Base-by-base conservation (phyloP, 306 rosid genomes). In the Rubus parviflorus region DNA sequence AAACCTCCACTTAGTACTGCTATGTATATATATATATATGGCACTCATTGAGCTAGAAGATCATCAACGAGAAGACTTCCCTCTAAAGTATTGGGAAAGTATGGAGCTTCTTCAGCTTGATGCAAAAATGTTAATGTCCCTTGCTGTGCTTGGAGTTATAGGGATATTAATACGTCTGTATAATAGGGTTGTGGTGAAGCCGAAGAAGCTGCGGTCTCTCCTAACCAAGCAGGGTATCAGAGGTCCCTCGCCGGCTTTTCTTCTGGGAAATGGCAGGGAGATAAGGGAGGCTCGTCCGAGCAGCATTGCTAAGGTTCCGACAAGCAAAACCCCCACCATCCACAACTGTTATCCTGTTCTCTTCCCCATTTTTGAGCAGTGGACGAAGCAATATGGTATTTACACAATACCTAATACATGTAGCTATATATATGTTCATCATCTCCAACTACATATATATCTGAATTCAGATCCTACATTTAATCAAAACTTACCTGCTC, bases 221-320 rank as follows among this genome's bases (percentile, higher is more conserved):
- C 73, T 86, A 12, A 74, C 58, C 51, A 80, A 82, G 20, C 90
- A 87, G 77, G 85, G 90, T 9, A 84, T 87, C 47, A 82, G 7
- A 14, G 90, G 90, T 35, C 87, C 90, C n/a, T 61, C 84, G 20
- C 76, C 88, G 20, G 40, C 80, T 76, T 57, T 87, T 16, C 69
- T 87, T 0, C 76, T 84, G 8, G 86, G 90, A 53, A 86, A 86
- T 52, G 69, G 79, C 3, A 37, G 19, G 49, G 84, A 81, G 25
- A 73, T 87, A 25, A 56, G 65, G 53, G 77, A 78, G 25, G 66
- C 82, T 11, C 22, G 68, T 7, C 20, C 43, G 0, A 9, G 49
- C 20, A 9, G 13, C n/a, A 47, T 68, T 20, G 7, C 82, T 67
- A 6, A 2, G 12, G 67, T 67, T 54, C 40, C 67, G 15, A 56